These are phyloP conservation scores for Exophiala calicioides DNA, from an alignment of 2,329 filamentous ascomycete species.

Conservation along the genomic window DNA sequence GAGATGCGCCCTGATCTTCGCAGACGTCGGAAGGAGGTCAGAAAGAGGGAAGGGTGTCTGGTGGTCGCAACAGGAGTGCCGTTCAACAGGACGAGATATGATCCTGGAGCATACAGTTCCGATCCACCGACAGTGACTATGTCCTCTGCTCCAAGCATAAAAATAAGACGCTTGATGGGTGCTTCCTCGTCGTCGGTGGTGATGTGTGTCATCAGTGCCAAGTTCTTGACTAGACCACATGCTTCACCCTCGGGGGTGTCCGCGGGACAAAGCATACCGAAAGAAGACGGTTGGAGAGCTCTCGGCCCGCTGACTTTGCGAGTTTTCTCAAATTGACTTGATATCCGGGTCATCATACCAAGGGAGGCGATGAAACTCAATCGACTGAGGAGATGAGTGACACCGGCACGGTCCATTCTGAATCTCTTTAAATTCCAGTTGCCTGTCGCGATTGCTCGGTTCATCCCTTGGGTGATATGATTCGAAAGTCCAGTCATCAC, in stretches of 20 bases:
- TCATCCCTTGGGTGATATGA: conserved; percentile 88
- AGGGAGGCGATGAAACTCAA: conserved; percentile 95
- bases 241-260: conserved; percentile 99
- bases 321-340: conserved; percentile 98
- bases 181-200: conserved; percentile 94
- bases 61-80: conserved; percentile 91
- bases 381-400: conserved; percentile 92
- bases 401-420: conserved; percentile 95
- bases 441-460: conserved; percentile 92
- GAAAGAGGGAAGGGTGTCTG: conserved; percentile 79
- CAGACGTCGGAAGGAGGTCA: conserved; percentile 80
- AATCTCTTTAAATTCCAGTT: conserved; percentile 99
- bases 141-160: conserved; percentile 80
- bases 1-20: conserved; percentile 88
- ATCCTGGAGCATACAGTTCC: conserved; percentile 80
- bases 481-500: conserved; percentile 83
- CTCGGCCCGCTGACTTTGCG: conserved; percentile 93
- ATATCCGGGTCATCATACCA: conserved; percentile 99
- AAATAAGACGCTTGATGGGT: conserved; percentile 82
- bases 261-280: conserved; percentile 95
- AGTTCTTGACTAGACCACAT: conserved; percentile 95
- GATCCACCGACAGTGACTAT: conserved; percentile 78
- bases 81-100: conserved; percentile 92
- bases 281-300: conserved; percentile 94
- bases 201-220: conserved; percentile 98